phyloP scores from a whole-genome alignment of 495 filamentous ascomycete species.

The Penicillium daleae region DNA sequence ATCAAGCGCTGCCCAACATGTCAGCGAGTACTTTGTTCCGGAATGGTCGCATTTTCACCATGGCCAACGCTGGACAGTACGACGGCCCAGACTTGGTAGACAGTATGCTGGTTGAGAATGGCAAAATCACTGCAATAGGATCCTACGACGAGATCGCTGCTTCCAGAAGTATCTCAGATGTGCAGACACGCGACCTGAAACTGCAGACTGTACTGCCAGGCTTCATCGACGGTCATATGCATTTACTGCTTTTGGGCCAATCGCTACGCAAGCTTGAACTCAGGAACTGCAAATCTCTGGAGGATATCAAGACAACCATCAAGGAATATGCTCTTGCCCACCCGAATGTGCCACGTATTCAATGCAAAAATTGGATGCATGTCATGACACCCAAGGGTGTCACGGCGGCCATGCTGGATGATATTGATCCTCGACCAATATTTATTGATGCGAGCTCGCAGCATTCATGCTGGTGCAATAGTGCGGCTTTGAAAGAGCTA shows the following conservation, averaged over 20 bases:
- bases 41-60: neutral
- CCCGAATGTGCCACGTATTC: conserved; percentile 52
- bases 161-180: neutral
- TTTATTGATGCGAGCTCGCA: conserved; percentile 65
- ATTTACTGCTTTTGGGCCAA: conserved; percentile 62
- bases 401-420: conserved; percentile 57
- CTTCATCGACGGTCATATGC: conserved; percentile 68
- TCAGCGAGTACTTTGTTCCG: neutral
- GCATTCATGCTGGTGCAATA: conserved; percentile 66
- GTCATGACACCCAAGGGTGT: conserved; percentile 55
- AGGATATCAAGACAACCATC: conserved; percentile 57
- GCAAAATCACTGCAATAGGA: neutral
- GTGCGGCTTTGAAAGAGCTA: conserved; percentile 56
- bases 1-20: neutral
- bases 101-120: neutral
- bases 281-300: conserved; percentile 53
- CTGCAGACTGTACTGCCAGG: conserved; percentile 58
- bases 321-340: conserved; percentile 51
- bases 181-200: conserved; percentile 40
- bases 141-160: neutral
- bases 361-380: conserved; percentile 65
- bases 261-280: conserved; percentile 61
- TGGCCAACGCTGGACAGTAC: neutral
- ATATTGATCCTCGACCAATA: conserved; percentile 56
- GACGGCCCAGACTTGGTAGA: neutral